Percentiles rank a stretch among this genome's conserved stretches.
These are phyloP conservation scores for Cenchrus purpureus DNA, from an alignment of 176 grass and related monocot genomes.

Conservation along the genomic window DNA sequence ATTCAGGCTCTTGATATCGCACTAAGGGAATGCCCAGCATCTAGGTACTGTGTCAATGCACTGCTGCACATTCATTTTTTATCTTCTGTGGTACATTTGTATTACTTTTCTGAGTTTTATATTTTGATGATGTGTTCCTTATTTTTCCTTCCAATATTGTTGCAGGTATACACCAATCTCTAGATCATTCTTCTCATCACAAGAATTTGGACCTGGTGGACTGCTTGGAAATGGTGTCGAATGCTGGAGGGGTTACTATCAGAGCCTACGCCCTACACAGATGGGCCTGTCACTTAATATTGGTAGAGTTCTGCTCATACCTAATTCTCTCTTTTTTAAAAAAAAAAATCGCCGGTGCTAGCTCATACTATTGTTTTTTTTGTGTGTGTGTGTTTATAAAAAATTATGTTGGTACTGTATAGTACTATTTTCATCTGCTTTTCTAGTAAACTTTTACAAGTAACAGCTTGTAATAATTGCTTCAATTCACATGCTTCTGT, in stretches of 20 bases:
- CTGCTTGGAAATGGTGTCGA: constrained; percentile 59
- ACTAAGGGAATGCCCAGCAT: constrained; percentile 50
- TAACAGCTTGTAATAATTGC: not conserved
- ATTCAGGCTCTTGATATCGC: constrained; percentile 85
- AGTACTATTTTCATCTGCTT: not conserved
- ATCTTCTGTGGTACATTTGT: not conserved
- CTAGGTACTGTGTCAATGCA: constrained; percentile 36
- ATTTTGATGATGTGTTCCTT: not conserved
- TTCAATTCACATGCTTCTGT: not conserved
- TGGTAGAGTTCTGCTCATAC: constrained; percentile 38
- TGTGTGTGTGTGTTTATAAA: not conserved
- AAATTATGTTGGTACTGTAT: not conserved
- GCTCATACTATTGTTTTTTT: not conserved
- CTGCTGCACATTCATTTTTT: not conserved
- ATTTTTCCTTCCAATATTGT: not conserved
- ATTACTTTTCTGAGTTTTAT: not conserved
- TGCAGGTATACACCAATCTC: constrained; percentile 58
- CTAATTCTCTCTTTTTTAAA: not conserved
- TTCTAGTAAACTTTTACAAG: not conserved
- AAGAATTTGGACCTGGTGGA: constrained; percentile 38
- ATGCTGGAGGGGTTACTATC: constrained; percentile 84
- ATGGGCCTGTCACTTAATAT: constrained; percentile 82
- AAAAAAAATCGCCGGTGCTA: not conserved
- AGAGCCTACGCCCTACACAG: constrained; percentile 82
- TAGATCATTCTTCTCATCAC: constrained; percentile 76